Percentiles rank a stretch among this genome's conserved stretches.
Evolutionary conservation across 345 rosid species (phyloP).

Genomic region (Balakata baccata): DNA sequence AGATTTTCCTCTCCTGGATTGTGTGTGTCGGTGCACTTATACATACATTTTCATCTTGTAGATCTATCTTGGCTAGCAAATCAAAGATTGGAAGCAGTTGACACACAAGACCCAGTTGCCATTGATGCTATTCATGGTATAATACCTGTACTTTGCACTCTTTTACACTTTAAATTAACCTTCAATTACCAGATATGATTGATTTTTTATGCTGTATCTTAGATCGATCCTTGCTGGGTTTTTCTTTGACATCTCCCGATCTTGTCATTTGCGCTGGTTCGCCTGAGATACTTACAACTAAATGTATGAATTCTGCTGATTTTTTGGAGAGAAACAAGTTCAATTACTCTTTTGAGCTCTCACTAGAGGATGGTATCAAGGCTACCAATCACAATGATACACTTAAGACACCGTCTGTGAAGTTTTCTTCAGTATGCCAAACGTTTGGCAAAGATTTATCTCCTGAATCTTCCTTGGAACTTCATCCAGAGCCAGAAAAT

Average conservation of each 20-base stretch:
- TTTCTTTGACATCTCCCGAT: constrained; percentile 66
- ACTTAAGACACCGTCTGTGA: constrained; percentile 46
- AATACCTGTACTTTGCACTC: neutral
- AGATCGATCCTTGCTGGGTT: constrained; percentile 63
- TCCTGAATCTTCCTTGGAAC: constrained; percentile 83
- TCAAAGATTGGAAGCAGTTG: constrained; percentile 8
- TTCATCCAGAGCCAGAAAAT: constrained; percentile 39
- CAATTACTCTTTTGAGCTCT: constrained; percentile 55
- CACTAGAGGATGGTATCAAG: constrained; percentile 69
- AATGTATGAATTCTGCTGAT: constrained; percentile 47
- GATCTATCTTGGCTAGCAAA: constrained; percentile 14
- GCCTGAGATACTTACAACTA: constrained; percentile 50
- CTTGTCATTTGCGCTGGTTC: constrained; percentile 69
- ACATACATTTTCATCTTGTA: constrained; percentile 3
- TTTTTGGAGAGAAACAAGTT: constrained; percentile 24
- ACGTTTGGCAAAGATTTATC: constrained; percentile 51
- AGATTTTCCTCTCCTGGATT: neutral
- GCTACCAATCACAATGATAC: constrained; percentile 29
- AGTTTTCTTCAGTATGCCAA: constrained; percentile 62
- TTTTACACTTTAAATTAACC: neutral
- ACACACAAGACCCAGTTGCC: constrained; percentile 7
- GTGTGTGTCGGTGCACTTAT: neutral
- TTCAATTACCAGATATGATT: neutral
- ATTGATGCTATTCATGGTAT: constrained; percentile 22
- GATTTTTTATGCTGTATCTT: constrained; percentile 11